Evolutionary conservation across 208 protist species (phyloP), one percentile per base, ranked within the genome.

Genomic region (Crithidia acanthocephali): DNA sequence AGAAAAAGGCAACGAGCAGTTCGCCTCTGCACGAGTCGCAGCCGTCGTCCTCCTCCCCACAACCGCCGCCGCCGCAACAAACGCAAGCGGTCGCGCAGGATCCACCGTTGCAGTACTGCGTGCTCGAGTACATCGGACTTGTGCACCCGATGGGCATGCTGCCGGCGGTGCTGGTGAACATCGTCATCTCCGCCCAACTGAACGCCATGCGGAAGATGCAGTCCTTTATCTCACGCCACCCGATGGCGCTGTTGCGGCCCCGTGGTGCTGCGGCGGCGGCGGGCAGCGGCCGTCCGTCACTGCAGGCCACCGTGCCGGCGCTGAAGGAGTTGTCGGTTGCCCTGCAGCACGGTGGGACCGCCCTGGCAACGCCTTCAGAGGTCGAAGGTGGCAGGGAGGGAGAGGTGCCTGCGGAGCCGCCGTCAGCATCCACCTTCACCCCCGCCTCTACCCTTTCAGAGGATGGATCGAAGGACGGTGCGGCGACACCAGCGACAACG

Each of bases 91-190:
- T 30, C 20, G 7, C 28, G 22, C 35, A 4, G n/a, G 10, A 18
- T 7, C 44, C 48, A 48, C 33, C 48, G 25, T 37, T 27, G 2
- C 66, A 65, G 57, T 85, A 78, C 59, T 95, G 85, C 66, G 61
- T 68, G 18, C 33, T 95, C 47, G 84, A 83, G 70, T 95, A 90
- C 76, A 68, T 91, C 35, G 87, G 82, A 1, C 80, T 93, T 44
- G 80, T 93, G 28, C 83, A 95, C 61, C 90, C 90, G 15, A 91
- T 95, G 85, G 90, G 90, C 1, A 30, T 88, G 66, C 64, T 93
- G 33, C 85, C 87, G 11, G 74, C 85, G 1, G 62, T 87, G n/a
- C 18, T 93, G 37, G 84, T 83, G 27, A 91, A 92, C 70, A 67
- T 93, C 50, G 83, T 90, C 68, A 84, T 93, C 62, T 74, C 68